Evolutionary conservation across 2,329 filamentous ascomycete species (phyloP), one percentile per base, ranked within the genome.

Genomic region (Lomentospora prolificans): DNA sequence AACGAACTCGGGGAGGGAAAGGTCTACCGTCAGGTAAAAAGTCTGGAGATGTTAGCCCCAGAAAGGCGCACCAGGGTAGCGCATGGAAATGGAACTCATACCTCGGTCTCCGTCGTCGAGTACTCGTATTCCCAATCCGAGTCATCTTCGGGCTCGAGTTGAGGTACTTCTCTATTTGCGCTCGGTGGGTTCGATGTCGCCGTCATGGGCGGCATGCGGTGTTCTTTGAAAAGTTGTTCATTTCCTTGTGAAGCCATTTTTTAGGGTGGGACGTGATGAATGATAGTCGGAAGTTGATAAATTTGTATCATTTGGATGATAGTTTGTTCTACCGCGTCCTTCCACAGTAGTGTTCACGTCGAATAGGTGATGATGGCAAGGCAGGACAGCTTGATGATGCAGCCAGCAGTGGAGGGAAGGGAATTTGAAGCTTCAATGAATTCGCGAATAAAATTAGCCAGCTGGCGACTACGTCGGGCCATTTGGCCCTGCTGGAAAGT

Each of bases 41-140:
- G 78, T 84, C 82, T 85, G 30, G 27, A n/a, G 41, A 19, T 30
- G 48, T 44, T 52, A 56, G 55, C 33, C 9, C 19, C 28, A 12
- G 14, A 22, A 22, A 12, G 51, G 30, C 19, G 9, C 14, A 41
- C 12, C 19, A 36, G 36, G 36, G 14, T 17, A n/a, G 19, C 19
- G 33, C 2, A 24, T 27, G 24, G 24, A 27, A n/a, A n/a, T 8
- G 28, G 8, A 41, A 7, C 4, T 41, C 62, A 17, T 58, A 80
- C 82, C 72, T 86, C 82, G 12, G 75, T 83, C 62, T 86, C 81
- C 0, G 80, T 83, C 2, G 71, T 68, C 0, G 82, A 85, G 63
- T 86, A 86, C 61, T 86, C 82, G 60, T 85, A 85, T 63, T 86
- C 82, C 80, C 81, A 86, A 53, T 84, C 81, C 51, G 85, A 79